phyloP scores from a whole-genome alignment of 2,329 filamentous ascomycete species.

The Rhynchosporium secalis region DNA sequence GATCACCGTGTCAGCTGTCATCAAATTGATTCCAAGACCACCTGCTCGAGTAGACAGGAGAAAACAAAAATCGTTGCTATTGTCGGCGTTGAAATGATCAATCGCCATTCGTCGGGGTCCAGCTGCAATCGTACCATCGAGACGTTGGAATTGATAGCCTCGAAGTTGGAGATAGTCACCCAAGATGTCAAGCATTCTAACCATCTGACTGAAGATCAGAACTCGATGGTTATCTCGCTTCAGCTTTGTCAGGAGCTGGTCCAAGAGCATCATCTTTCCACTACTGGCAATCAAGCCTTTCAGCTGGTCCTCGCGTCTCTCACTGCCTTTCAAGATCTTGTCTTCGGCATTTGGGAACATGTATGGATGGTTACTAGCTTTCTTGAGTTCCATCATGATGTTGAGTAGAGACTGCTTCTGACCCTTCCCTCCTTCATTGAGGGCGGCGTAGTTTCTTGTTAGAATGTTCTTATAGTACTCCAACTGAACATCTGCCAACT shows the following conservation, averaged over 20 bases:
- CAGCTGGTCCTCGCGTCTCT: constrained; percentile 83
- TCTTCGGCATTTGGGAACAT: constrained; percentile 96
- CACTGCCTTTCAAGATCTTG: constrained; percentile 77
- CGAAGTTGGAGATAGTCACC: constrained; percentile 90
- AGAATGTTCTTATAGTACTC: constrained; percentile 99
- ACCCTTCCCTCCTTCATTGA: constrained; percentile 86
- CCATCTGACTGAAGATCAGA: constrained; percentile 99
- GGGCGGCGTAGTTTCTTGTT: constrained; percentile 90
- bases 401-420: constrained; percentile 95
- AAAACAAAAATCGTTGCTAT: constrained; percentile 95
- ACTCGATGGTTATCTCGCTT: constrained; percentile 94
- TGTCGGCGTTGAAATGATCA: constrained; percentile 97
- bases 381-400: constrained; percentile 99
- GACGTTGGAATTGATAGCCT: constrained; percentile 91
- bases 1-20: constrained; percentile 97
- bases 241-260: constrained; percentile 90
- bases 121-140: constrained; percentile 93
- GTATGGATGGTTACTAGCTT: constrained; percentile 97
- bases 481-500: constrained; percentile 91
- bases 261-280: constrained; percentile 99
- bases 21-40: constrained; percentile 97
- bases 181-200: constrained; percentile 95
- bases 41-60: constrained; percentile 91
- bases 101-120: constrained; percentile 88
- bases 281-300: constrained; percentile 94